Evolutionary conservation across 2,329 filamentous ascomycete genomes (phyloP).

Genomic region (Cadophora sp.): DNA sequence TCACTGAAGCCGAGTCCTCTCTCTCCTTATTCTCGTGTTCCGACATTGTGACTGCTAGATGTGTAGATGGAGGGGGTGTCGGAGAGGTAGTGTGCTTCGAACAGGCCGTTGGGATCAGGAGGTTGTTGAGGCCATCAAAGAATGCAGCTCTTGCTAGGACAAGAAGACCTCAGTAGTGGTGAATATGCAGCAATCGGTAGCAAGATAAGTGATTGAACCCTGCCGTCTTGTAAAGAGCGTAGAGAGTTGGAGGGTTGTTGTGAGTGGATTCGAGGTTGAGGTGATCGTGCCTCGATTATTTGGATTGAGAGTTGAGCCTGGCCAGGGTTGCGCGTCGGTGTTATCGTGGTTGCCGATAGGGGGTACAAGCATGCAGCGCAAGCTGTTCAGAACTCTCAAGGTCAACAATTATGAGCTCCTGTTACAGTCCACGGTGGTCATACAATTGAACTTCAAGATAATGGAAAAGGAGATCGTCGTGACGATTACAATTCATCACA

Average conservation of each 20-base stretch:
- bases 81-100: constrained; percentile 12
- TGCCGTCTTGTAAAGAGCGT: not conserved
- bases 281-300: constrained; percentile 7
- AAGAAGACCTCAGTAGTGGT: not conserved
- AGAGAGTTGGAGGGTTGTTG: not conserved
- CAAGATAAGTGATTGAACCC: not conserved
- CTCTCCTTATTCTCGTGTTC: constrained; percentile 32
- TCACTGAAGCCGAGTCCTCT: constrained; percentile 24
- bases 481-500: not conserved
- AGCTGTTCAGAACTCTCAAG: constrained; percentile 6
- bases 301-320: not conserved
- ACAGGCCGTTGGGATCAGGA: constrained; percentile 22
- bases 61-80: not conserved
- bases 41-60: constrained; percentile 27
- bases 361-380: not conserved
- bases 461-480: not conserved
- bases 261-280: not conserved
- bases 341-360: not conserved
- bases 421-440: not conserved
- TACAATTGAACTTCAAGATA: not conserved
- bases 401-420: not conserved
- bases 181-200: not conserved
- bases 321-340: constrained; percentile 5
- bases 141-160: constrained; percentile 3
- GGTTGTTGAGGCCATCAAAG: constrained; percentile 24